A percentile compares a stretch with the other conserved stretches of the same genome.
phyloP scores from a whole-genome alignment of 129 eudicot species.

The Kitagawia praeruptora region DNA sequence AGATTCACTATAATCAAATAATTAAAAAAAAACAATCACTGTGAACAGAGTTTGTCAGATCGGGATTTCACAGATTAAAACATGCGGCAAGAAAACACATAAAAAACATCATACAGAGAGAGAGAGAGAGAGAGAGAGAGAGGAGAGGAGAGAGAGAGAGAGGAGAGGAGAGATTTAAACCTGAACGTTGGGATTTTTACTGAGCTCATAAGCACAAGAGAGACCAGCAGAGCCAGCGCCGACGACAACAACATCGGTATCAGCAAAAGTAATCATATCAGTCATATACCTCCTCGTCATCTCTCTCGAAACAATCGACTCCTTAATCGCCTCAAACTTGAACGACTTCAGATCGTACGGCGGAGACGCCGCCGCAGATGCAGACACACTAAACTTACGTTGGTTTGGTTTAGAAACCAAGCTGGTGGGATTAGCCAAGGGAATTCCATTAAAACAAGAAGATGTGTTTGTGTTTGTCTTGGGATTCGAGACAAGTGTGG shows the following conservation, averaged over 20 bases:
- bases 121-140: too few species aligned
- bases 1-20: too few species aligned
- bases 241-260: slow-evolving; percentile 46
- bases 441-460: slow-evolving; percentile 53
- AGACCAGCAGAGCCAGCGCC: slow-evolving; percentile 66
- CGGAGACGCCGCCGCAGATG: slow-evolving; percentile 22
- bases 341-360: slow-evolving; percentile 33
- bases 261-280: slow-evolving; percentile 53
- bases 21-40: too few species aligned
- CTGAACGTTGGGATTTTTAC: slow-evolving; percentile 31
- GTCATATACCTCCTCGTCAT: slow-evolving; percentile 60
- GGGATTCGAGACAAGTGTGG: slow-evolving; percentile 19
- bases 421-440: slow-evolving; percentile 1
- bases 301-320: slow-evolving; percentile 47
- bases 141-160: not conserved
- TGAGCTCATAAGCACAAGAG: slow-evolving; percentile 53
- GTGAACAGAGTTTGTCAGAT: not conserved
- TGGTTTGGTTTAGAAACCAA: slow-evolving; percentile 32
- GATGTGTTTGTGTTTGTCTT: slow-evolving; percentile 25
- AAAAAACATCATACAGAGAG: not conserved
- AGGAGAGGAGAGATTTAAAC: not conserved
- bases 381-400: slow-evolving; percentile 28
- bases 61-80: not conserved
- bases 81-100: not conserved
- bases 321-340: slow-evolving; percentile 40